Evolutionary conservation across 768 basidiomycete species (phyloP), one percentile per base, ranked within the genome.

Genomic region (Boletus rex-veris): DNA sequence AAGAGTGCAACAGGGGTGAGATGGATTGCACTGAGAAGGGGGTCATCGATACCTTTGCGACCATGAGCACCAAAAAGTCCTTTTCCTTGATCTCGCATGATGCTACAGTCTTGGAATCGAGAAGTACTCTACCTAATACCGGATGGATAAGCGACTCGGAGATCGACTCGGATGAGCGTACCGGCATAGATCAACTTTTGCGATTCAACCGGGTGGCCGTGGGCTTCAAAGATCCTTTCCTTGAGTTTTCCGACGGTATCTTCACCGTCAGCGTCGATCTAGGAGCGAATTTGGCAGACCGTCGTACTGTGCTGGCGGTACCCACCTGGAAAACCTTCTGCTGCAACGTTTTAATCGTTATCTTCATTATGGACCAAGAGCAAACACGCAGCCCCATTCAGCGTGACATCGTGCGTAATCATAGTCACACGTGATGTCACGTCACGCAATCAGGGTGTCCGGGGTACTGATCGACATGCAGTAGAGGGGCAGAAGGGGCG

Each of bases 41-140:
- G 19, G 37, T 41, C 75, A 47, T 41, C 35, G 42, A 52, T 58
- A 95, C 95, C 84, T 97, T 98, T 47, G 93, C 83, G 33, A 98
- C 91, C 96, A 98, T 99, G 40, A 99, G 83, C n/a, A 99, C 97
- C 55, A 98, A 75, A 75, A 99, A 99, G 71, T 97, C 96, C 76
- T 97, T 98, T 74, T 98, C 96, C 75, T 97, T 95, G 78, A 98
- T 90, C 50, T 88, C 84, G 65, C 88, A 90, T 43, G 89, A 87
- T 62, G 81, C 89, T 35, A 99, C 81, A 2, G 88, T 88, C 77
- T 94, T 95, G 54, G 84, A 82, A 70, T 99, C 94, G 10, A 82
- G 68, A 19, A 98, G 80, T 44, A 99, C 88, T 78, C 96, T 95
- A 50, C 97, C 96, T 97, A 68, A 24, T 58, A 19, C 38, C 15